Base-by-base conservation (phyloP, 1,284 basidiomycete species). In the Caloboletus firmus region DNA sequence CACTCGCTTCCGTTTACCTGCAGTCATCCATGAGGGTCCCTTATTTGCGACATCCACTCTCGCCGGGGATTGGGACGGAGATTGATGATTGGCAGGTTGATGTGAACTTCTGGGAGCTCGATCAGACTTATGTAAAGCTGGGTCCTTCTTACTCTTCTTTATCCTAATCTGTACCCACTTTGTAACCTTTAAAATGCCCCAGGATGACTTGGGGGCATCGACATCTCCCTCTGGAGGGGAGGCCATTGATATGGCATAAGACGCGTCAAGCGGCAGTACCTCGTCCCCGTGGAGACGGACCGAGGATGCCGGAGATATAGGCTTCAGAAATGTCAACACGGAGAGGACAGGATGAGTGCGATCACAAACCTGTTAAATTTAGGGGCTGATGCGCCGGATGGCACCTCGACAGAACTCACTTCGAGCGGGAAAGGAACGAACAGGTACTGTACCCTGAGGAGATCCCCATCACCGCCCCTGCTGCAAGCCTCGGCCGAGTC, bases 381-480 rank as follows among this genome's bases (percentile, higher is more conserved):
- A 15, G 9, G 5, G 4, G n/a, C 12, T 0, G 45, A 18, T 4
- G 26, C 0, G 13, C 10, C 4, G 1, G 18, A 20, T 3, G 12
- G 18, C 2, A 30, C 12, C 1, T 26, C 39, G 1, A 4, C 4
- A 47, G 13, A 45, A 15, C 17, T 13, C 3, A 11, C 4, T 18
- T 42, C 11, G 4, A 24, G 22, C 4, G 17, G 45, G 11, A 8
- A 41, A 18, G 5, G 24, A 5, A 26, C 11, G 8, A 26, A 24
- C 6, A 17, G 24, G 24, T 3, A 35, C 34, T 9, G 5, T 42
- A 45, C 31, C 15, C 24, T 30, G 24, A 5, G 24, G 9, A 37
- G 17, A 24, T 12, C 20, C n/a, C 9, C 7, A 13, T 13, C 7
- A 2, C 5, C 8, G 5, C 7, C 13, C 24, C 24, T 5, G 8